Evolutionary conservation across 1,284 basidiomycete genomes (phyloP).

Genomic region (Porogramme epimiltina): DNA sequence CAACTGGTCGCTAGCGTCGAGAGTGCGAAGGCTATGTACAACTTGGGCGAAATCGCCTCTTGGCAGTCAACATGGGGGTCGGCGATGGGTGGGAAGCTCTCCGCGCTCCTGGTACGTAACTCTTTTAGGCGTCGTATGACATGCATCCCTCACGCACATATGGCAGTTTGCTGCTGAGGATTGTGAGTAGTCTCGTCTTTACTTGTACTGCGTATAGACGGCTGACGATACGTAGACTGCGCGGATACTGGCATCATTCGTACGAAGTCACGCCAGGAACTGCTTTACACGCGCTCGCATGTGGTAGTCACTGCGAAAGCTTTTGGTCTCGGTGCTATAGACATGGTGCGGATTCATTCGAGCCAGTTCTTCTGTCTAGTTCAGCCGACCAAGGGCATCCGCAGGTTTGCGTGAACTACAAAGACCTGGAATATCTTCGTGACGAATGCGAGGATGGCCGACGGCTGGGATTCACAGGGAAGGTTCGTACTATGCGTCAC

Average conservation of each 20-base stretch:
- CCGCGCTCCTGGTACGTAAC: conserved; percentile 55
- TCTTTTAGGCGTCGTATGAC: no score
- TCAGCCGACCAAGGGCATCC: background rate
- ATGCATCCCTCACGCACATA: background rate
- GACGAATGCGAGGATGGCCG: conserved; percentile 83
- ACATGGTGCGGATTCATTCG: conserved; percentile 61
- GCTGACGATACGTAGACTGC: conserved; percentile 54
- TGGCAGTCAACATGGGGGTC: conserved; percentile 55
- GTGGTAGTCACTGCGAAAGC: conserved; percentile 87
- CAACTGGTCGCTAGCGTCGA: conserved; percentile 79
- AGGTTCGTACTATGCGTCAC: conserved; percentile 45
- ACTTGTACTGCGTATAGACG: background rate
- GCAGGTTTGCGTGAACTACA: conserved; percentile 90
- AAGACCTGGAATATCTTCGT: conserved; percentile 67
- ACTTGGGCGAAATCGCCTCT: conserved; percentile 60
- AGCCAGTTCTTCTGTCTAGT: background rate
- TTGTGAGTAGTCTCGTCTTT: conserved; percentile 51
- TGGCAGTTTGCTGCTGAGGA: conserved; percentile 88
- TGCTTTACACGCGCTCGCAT: conserved; percentile 86
- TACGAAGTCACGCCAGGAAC: conserved; percentile 72
- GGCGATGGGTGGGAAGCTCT: conserved; percentile 49
- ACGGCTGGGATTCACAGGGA: conserved; percentile 83
- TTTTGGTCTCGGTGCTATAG: conserved; percentile 83
- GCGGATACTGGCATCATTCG: conserved; percentile 87
- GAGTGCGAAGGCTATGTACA: conserved; percentile 68